These are phyloP conservation scores for Cadophora malorum DNA, from an alignment of 2,329 filamentous ascomycete genomes.

Conservation along the genomic window DNA sequence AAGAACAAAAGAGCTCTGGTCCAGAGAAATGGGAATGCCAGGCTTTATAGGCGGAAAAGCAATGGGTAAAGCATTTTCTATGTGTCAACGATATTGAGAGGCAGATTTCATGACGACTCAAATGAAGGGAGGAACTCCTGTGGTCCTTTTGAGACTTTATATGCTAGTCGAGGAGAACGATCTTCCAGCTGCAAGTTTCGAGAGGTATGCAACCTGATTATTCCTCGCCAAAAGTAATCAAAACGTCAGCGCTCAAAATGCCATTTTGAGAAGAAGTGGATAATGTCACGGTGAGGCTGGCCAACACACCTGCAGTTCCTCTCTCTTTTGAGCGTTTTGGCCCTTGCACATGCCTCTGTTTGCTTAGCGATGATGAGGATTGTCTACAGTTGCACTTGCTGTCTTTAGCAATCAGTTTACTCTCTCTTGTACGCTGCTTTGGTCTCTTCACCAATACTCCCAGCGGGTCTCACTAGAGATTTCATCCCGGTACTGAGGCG, in stretches of 20 bases:
- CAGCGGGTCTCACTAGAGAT: too few relatives aligned
- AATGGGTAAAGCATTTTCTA: conserved; percentile 8
- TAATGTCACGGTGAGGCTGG: neutral
- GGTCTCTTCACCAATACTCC: too few relatives aligned
- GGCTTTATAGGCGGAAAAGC: neutral
- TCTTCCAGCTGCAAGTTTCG: neutral
- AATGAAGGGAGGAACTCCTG: neutral
- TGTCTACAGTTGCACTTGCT: too few relatives aligned
- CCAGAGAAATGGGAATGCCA: neutral
- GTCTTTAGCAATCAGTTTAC: too few relatives aligned
- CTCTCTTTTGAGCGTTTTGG: too few relatives aligned
- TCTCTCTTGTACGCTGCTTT: too few relatives aligned
- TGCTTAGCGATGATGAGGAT: too few relatives aligned
- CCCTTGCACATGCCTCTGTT: too few relatives aligned
- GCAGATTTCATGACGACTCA: neutral
- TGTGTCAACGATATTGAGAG: conserved; percentile 8
- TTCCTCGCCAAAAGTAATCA: neutral
- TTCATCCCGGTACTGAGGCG: too few relatives aligned
- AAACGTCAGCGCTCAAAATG: neutral
- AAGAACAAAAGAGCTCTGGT: neutral
- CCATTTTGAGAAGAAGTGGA: neutral
- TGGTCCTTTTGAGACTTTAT: neutral
- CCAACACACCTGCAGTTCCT: neutral
- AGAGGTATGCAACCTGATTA: neutral
- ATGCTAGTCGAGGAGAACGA: too few relatives aligned